phyloP scores from a whole-genome alignment of 2,329 filamentous ascomycete species.

The Tympanopsis confertula region DNA sequence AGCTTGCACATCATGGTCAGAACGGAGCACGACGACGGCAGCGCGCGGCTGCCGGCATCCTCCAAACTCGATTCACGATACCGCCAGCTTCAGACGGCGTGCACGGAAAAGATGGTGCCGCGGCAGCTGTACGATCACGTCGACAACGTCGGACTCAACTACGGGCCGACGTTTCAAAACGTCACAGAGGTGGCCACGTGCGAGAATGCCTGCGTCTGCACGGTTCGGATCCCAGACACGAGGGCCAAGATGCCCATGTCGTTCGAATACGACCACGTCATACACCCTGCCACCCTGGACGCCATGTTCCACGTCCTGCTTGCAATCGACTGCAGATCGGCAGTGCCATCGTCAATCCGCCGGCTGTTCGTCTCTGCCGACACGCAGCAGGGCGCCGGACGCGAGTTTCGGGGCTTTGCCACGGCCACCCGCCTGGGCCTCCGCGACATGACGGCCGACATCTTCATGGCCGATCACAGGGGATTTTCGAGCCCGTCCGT shows the following conservation, averaged over 20 bases:
- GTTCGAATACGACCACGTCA: conserved; percentile 39
- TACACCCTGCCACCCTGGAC: conserved; percentile 48
- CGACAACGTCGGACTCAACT: conserved; percentile 7
- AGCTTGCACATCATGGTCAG: conserved; percentile 10
- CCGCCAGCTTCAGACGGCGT: conserved; percentile 11
- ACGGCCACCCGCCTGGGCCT: conserved; percentile 20
- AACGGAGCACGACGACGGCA: neutral
- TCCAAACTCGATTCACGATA: conserved; percentile 3
- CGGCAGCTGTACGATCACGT: conserved; percentile 14
- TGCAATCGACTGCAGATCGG: conserved; percentile 27
- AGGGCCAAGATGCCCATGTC: conserved; percentile 36
- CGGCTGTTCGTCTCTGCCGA: conserved; percentile 32
- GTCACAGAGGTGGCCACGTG: conserved; percentile 20
- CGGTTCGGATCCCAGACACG: conserved; percentile 31
- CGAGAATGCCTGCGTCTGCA: conserved; percentile 19
- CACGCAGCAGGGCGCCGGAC: conserved; percentile 16
- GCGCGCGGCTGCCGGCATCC: neutral
- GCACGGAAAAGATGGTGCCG: conserved; percentile 21
- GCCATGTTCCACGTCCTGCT: conserved; percentile 41
- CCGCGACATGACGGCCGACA: conserved; percentile 26
- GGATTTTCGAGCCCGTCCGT: conserved; percentile 9
- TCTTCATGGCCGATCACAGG: conserved; percentile 26
- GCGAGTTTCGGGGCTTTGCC: conserved; percentile 27
- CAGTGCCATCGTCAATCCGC: conserved; percentile 34
- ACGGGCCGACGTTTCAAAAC: conserved; percentile 11